Conservation (phyloP, 345 rosid species). For the Linum usitatissimum region DNA sequence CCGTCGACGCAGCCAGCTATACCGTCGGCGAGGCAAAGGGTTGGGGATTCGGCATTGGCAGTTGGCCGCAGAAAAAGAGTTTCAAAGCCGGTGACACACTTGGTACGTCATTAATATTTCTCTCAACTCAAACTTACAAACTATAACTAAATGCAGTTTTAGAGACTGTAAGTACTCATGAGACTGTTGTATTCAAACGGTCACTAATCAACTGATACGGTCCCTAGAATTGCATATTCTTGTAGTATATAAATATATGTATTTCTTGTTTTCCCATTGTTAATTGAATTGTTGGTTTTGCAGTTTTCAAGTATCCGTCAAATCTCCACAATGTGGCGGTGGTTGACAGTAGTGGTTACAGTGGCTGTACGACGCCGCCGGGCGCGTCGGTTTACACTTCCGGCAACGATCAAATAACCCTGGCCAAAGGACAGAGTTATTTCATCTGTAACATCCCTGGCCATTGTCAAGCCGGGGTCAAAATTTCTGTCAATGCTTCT, state of each 20-base stretch:
- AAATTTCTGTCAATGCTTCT: slow-evolving; percentile 9
- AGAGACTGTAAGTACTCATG: too few species aligned
- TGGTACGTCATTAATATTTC: slow-evolving; percentile 8
- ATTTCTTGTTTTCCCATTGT: background rate
- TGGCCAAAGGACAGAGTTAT: slow-evolving; percentile 7
- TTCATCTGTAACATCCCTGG: slow-evolving; percentile 14
- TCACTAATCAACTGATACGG: too few species aligned
- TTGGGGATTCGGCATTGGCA: slow-evolving; percentile 23
- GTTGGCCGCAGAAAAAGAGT: slow-evolving; percentile 32
- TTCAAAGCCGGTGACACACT: slow-evolving; percentile 36
- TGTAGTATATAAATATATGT: too few species aligned
- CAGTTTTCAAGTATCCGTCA: slow-evolving; percentile 14
- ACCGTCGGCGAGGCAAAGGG: slow-evolving; percentile 34
- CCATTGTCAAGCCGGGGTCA: slow-evolving; percentile 13
- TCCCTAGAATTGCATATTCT: too few species aligned
- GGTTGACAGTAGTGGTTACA: slow-evolving; percentile 6
- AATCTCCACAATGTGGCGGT: slow-evolving; percentile 6
- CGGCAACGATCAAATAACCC: background rate
- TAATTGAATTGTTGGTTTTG: background rate
- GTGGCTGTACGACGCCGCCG: background rate
- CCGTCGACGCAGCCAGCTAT: slow-evolving; percentile 24
- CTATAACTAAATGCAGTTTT: too few species aligned
- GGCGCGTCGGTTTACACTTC: background rate
- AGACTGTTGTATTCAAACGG: too few species aligned
- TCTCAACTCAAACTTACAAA: too few species aligned